A percentile compares a stretch with the other conserved stretches of the same genome.
Evolutionary conservation across 192 early-diverging fungal species (phyloP).

Genomic region (Entomortierella beljakovae): DNA sequence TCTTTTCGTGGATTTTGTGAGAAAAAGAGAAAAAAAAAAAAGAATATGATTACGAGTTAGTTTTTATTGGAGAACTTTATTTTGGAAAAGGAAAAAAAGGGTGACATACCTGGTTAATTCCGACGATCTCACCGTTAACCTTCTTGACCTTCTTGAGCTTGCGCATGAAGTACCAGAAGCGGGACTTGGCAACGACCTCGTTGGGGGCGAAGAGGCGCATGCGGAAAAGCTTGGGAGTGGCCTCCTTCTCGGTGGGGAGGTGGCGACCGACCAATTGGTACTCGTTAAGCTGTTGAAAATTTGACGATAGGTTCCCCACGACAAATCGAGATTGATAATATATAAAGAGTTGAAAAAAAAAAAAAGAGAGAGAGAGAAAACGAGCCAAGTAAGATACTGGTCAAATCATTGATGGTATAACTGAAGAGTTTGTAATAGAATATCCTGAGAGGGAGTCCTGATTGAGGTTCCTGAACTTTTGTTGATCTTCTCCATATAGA

Average conservation of each 20-base stretch:
- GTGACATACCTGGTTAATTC: slow-evolving; percentile 89
- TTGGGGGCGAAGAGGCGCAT: slow-evolving; percentile 85
- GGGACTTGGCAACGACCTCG: slow-evolving; percentile 97
- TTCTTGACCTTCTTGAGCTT: slow-evolving; percentile 99
- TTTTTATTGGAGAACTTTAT: too few relatives aligned
- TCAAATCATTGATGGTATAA: slow-evolving; percentile 10
- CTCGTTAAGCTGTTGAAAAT: slow-evolving; percentile 59
- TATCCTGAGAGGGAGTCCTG: not conserved
- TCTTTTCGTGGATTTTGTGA: too few relatives aligned
- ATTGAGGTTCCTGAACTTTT: not conserved
- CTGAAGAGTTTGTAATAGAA: not conserved
- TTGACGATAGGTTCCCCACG: slow-evolving; percentile 17
- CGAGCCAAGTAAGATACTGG: slow-evolving; percentile 32
- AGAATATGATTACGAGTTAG: too few relatives aligned
- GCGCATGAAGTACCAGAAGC: slow-evolving; percentile 99
- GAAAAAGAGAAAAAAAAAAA: too few relatives aligned
- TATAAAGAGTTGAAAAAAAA: too few relatives aligned
- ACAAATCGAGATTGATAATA: slow-evolving; percentile 11
- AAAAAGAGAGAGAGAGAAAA: slow-evolving; percentile 2
- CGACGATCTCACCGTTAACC: slow-evolving; percentile 97
- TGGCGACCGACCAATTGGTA: slow-evolving; percentile 94
- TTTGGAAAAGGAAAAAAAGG: too few relatives aligned
- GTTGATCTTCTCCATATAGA: too few relatives aligned
- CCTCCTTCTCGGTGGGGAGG: slow-evolving; percentile 91
- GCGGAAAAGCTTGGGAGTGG: slow-evolving; percentile 92